Conservation (phyloP, 2,329 filamentous ascomycete species). For the Ophiostoma sp. region DNA sequence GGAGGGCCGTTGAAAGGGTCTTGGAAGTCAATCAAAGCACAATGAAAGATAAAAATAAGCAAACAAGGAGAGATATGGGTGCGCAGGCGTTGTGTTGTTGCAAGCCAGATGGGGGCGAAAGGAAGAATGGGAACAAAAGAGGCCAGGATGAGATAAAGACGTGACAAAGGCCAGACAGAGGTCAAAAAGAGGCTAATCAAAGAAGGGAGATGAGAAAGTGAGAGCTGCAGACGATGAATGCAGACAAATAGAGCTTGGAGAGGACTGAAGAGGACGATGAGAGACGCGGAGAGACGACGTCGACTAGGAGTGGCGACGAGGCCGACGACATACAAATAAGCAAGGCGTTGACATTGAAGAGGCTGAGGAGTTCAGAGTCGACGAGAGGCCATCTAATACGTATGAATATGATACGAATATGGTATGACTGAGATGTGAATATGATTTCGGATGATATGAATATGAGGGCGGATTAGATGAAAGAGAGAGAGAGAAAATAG, state of each 20-base stretch:
- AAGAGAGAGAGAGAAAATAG: neutral
- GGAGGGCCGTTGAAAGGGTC: neutral
- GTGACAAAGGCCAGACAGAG: neutral
- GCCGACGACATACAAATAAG: neutral
- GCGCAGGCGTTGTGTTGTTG: neutral
- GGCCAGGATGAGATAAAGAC: neutral
- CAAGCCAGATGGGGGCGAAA: neutral
- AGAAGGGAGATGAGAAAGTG: neutral
- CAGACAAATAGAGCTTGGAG: neutral
- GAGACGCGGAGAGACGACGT: neutral
- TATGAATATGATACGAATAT: neutral
- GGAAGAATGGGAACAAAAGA: neutral
- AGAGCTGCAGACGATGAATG: neutral
- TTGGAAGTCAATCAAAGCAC: constrained; percentile 1
- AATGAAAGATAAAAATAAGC: constrained; percentile 4
- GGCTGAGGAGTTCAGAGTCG: neutral
- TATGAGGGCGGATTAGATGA: neutral
- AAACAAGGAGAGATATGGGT: neutral
- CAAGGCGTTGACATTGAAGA: constrained; percentile 6
- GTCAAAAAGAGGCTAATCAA: neutral
- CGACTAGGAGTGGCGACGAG: neutral
- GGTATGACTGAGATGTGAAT: neutral
- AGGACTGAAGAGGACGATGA: neutral
- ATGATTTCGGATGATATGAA: neutral
- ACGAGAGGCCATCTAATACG: neutral